Base-by-base conservation (phyloP, 2,329 filamentous ascomycete genomes). In the Celoporthe dispersa region DNA sequence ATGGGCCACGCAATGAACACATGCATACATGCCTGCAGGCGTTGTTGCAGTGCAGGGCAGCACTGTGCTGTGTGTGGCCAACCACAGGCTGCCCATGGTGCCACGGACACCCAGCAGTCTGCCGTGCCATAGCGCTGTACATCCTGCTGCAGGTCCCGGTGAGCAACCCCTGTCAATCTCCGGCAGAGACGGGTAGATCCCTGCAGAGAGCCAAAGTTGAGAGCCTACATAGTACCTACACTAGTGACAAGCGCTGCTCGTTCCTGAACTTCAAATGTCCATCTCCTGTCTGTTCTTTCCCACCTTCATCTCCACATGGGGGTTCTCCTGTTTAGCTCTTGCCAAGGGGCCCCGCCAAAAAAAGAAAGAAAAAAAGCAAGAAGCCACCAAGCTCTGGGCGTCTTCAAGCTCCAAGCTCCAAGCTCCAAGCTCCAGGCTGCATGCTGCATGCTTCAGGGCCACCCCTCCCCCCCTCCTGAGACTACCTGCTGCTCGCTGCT, bases 131-230 rank as follows among this genome's bases (percentile, higher is more conserved):
- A n/a, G n/a, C n/a, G n/a, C n/a, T n/a, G n/a, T n/a, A n/a, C n/a
- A n/a, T n/a, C 14, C 28, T 8, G 31, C 31, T 19, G 55, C 55
- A n/a, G 55, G 33, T 60, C 57, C 57, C 33, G 19, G 11, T 60
- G 33, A 16, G 57, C 19, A 35, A 59, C 1, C 31, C 57, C 31
- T 60, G 57, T 35, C 57, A 37, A 11, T 37, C 33, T 37, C 33
- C 33, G 33, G 57, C 57, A 60, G 8, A 11, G 57, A 60, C 33
- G 57, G 57, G 57, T 37, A 37, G 57, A 60, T 60, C 57, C 57
- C 57, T 60, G 57, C 33, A 19, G 22, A 33, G 31, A 19, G 22
- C n/a, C n/a, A n/a, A n/a, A n/a, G n/a, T n/a, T n/a, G n/a, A 35
- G 35, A 35, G 22, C 44, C n/a, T n/a, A n/a, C n/a, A n/a, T n/a